A percentile compares a stretch with the other conserved stretches of the same genome.
Evolutionary conservation across 2,329 filamentous ascomycete species (phyloP).

Genomic region (Gremmenia infestans): DNA sequence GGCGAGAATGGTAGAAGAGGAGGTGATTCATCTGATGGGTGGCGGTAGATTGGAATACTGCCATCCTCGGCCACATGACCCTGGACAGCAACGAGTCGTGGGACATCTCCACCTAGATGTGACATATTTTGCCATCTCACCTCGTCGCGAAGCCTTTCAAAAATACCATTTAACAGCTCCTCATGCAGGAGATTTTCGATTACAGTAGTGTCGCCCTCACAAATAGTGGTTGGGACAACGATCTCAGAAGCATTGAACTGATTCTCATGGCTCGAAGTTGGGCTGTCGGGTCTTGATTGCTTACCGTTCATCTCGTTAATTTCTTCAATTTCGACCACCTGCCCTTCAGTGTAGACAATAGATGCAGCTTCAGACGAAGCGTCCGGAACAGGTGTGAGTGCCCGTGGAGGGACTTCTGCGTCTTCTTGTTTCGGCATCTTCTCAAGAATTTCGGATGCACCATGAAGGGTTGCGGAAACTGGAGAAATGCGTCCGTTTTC

Average conservation of each 20-base stretch:
- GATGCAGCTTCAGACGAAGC: neutral
- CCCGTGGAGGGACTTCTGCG: constrained; percentile 2
- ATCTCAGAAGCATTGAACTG: neutral
- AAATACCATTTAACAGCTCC: constrained; percentile 53
- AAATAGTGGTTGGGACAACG: constrained; percentile 41
- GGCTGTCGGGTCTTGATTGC: neutral
- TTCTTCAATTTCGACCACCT: neutral
- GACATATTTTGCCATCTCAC: constrained; percentile 89
- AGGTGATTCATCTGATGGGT: constrained; percentile 84
- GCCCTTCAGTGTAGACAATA: neutral
- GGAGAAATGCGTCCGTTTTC: constrained; percentile 10
- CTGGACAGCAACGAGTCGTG: constrained; percentile 85
- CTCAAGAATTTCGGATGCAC: constrained; percentile 13
- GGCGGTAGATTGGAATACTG: constrained; percentile 84
- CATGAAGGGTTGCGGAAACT: constrained; percentile 12
- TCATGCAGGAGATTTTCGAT: constrained; percentile 63
- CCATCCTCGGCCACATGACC: constrained; percentile 65
- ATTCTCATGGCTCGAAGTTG: neutral
- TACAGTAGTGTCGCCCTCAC: constrained; percentile 76
- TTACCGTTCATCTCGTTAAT: neutral
- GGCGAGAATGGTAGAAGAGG: constrained; percentile 71
- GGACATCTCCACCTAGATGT: constrained; percentile 86
- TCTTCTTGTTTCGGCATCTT: constrained; percentile 7
- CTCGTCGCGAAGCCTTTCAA: constrained; percentile 66
- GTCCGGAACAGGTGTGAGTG: neutral